Conservation (phyloP, 2,329 filamentous ascomycete genomes). For the Thielaviopsis cerberus region DNA sequence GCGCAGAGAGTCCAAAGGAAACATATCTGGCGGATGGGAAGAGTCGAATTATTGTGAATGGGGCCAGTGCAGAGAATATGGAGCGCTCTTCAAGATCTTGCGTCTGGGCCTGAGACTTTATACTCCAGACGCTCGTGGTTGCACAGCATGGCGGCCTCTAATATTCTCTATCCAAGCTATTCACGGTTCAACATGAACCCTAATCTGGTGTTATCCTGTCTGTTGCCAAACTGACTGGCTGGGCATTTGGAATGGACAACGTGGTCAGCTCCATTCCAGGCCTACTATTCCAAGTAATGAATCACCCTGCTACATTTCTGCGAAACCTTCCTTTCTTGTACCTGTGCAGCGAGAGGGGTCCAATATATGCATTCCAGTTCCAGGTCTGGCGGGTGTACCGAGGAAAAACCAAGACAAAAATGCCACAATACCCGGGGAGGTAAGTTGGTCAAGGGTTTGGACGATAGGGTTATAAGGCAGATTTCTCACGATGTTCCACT, state of each 20-base stretch:
- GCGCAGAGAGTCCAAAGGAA: background rate
- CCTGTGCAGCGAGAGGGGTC: background rate
- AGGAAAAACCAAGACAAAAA: background rate
- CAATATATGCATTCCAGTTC: background rate
- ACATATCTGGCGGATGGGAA: background rate
- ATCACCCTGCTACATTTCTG: background rate
- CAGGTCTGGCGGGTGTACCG: background rate
- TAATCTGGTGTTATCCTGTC: background rate
- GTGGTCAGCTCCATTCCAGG: background rate
- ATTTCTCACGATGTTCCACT: no score
- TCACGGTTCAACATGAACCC: background rate
- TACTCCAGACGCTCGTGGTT: background rate
- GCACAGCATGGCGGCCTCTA: background rate
- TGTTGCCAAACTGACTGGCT: background rate
- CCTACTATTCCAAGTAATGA: background rate
- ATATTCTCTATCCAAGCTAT: no score
- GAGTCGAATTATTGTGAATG: background rate
- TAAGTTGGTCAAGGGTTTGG: background rate
- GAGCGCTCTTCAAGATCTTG: background rate
- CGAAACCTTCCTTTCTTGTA: background rate
- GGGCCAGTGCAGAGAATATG: background rate
- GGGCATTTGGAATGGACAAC: background rate
- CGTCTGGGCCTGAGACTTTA: background rate
- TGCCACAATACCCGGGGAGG: no score
- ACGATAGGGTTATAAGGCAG: no score